Evolutionary conservation across 2,329 filamentous ascomycete genomes (phyloP).

Genomic region (Sclerotinia nivalis): DNA sequence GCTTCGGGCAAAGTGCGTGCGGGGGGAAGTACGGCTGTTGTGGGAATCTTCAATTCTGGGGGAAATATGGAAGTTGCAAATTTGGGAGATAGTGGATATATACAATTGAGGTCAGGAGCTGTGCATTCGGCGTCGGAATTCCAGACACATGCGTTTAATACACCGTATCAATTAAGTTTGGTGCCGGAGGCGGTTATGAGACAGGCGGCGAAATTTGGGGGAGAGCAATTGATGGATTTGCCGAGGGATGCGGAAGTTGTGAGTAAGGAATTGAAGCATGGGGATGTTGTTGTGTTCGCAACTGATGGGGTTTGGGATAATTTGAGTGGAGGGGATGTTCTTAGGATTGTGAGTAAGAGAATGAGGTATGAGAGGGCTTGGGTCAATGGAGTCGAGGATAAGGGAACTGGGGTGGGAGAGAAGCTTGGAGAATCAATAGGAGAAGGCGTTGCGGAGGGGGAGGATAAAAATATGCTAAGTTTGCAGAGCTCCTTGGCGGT

Average conservation of each 20-base stretch:
- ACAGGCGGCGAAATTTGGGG: conserved; percentile 82
- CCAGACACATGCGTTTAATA: conserved; percentile 97
- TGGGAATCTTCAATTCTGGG: conserved; percentile 73
- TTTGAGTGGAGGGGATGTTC: conserved; percentile 83
- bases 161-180: conserved; percentile 89
- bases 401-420: conserved; percentile 64
- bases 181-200: conserved; percentile 77
- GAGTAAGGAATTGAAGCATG: conserved; percentile 76
- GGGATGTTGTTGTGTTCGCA: conserved; percentile 90
- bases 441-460: conserved; percentile 45
- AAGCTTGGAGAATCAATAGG: conserved; percentile 56
- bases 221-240: conserved; percentile 75
- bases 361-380: conserved; percentile 79
- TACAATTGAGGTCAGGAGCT: conserved; percentile 81
- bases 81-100: conserved; percentile 90
- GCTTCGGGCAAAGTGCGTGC: conserved; percentile 71
- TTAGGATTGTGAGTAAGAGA: conserved; percentile 72
- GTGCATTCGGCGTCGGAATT: conserved; percentile 80
- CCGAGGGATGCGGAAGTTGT: conserved; percentile 82
- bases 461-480: conserved; percentile 43
- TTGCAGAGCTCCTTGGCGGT: conserved; percentile 79
- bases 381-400: conserved; percentile 57
- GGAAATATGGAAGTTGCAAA: conserved; percentile 87
- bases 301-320: conserved; percentile 98
- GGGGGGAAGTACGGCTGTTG: conserved; percentile 88